phyloP scores from a whole-genome alignment of 2,329 filamentous ascomycete genomes.

The Monosporascus sp. region DNA sequence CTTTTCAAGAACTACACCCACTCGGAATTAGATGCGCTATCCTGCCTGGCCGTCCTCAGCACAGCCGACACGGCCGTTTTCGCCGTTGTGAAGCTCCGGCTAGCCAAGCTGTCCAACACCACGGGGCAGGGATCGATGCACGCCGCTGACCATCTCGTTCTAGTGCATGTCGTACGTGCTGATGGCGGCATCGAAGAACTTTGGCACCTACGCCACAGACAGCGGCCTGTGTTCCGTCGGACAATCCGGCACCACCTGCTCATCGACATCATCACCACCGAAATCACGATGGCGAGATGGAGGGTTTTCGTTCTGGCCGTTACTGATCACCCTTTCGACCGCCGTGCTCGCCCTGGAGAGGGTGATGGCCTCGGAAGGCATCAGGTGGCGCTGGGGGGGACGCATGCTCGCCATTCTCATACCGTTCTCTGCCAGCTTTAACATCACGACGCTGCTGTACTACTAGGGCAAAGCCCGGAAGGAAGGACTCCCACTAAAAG shows the following conservation, averaged over 20 bases:
- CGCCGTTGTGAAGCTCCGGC: constrained; percentile 54
- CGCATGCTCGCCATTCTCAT: constrained; percentile 52
- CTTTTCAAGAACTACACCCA: constrained; percentile 27
- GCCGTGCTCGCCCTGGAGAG: constrained; percentile 43
- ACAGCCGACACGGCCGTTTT: constrained; percentile 33
- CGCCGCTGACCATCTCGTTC: constrained; percentile 45
- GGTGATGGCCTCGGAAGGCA: constrained; percentile 29
- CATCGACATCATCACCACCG: constrained; percentile 59
- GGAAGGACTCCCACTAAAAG: constrained; percentile 32
- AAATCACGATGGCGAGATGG: constrained; percentile 49
- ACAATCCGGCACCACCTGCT: constrained; percentile 53
- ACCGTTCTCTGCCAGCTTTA: constrained; percentile 43
- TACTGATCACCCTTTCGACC: constrained; percentile 47
- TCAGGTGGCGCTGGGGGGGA: constrained; percentile 54
- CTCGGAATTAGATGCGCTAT: constrained; percentile 26
- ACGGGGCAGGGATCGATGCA: constrained; percentile 60
- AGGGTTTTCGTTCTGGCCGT: constrained; percentile 39
- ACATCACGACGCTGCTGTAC: constrained; percentile 42
- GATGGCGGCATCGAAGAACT: constrained; percentile 47
- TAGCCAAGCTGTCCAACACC: constrained; percentile 57
- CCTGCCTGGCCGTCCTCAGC: constrained; percentile 22
- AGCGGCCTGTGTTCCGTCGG: constrained; percentile 56
- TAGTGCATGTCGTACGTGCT: constrained; percentile 54
- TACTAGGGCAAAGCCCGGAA: constrained; percentile 45
- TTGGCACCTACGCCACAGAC: constrained; percentile 47